Evolutionary conservation across 75 land plant species (phyloP).

Genomic region (Selaginella moellendorffii): DNA sequence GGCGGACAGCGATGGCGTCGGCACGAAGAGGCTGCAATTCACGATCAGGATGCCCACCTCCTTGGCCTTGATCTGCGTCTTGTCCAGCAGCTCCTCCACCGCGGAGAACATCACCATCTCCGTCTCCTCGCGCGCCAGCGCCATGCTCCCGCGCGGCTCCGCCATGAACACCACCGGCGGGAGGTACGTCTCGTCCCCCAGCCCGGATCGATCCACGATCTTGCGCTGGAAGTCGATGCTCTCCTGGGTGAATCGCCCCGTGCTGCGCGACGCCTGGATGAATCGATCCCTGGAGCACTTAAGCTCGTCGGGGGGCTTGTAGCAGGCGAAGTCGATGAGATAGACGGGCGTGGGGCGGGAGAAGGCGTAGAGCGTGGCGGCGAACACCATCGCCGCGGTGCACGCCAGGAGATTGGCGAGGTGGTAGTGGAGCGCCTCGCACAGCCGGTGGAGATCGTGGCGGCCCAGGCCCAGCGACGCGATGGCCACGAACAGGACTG

Average conservation of each 20-base stretch:
- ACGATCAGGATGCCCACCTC: constrained; percentile 5
- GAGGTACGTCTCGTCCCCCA: background rate
- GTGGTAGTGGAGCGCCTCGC: background rate
- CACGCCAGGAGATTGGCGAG: background rate
- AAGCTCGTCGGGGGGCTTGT: background rate
- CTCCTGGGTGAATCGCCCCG: background rate
- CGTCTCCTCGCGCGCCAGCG: background rate
- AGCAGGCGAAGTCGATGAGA: constrained; percentile 5
- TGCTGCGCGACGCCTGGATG: background rate
- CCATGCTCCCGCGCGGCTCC: background rate
- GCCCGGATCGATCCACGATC: background rate
- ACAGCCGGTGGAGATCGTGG: background rate
- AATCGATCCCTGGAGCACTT: constrained; percentile 4
- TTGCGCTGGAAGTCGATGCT: background rate
- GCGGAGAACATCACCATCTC: background rate
- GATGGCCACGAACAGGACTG: background rate
- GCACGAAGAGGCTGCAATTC: background rate
- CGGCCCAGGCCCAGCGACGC: background rate
- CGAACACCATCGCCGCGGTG: constrained; percentile 12
- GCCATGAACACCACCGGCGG: background rate
- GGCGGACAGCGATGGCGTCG: background rate
- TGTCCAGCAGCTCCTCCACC: background rate
- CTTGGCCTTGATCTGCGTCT: background rate
- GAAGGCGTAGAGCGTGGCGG: constrained; percentile 26
- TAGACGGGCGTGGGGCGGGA: background rate